Percentiles rank a stretch among this genome's conserved stretches.
Evolutionary conservation across 1,139 yeast genomes (phyloP).

Genomic region (Nakaseomyces delphensis): DNA sequence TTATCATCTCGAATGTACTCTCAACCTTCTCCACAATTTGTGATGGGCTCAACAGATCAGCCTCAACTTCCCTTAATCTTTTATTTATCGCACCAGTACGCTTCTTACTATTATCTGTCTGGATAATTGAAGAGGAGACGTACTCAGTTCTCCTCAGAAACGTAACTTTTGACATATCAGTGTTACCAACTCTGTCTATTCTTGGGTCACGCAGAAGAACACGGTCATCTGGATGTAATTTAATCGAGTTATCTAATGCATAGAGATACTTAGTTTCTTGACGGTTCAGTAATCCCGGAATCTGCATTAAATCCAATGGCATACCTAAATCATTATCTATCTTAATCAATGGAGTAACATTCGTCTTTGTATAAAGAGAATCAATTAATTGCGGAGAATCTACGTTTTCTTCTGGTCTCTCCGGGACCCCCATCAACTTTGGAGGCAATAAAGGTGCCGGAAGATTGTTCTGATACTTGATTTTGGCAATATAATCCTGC

Average conservation of each 20-base stretch:
- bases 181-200: slow-evolving; percentile 46
- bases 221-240: slow-evolving; percentile 69
- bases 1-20: slow-evolving; percentile 58
- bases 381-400: slow-evolving; percentile 60
- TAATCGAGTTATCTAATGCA: slow-evolving; percentile 32
- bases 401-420: slow-evolving; percentile 38
- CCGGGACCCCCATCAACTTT: slow-evolving; percentile 53
- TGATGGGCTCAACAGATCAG: slow-evolving; percentile 19
- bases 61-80: slow-evolving; percentile 16
- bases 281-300: slow-evolving; percentile 61
- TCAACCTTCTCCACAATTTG: slow-evolving; percentile 45
- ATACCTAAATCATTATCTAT: slow-evolving; percentile 72
- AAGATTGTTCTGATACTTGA: slow-evolving; percentile 74
- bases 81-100: slow-evolving; percentile 9
- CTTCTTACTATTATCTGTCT: slow-evolving; percentile 15
- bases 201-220: slow-evolving; percentile 71
- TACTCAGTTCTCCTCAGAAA: slow-evolving; percentile 93
- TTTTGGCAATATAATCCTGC: slow-evolving; percentile 84
- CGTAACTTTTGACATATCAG: slow-evolving; percentile 50
- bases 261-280: slow-evolving; percentile 45
- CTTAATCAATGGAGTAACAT: slow-evolving; percentile 56
- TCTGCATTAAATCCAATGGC: slow-evolving; percentile 62
- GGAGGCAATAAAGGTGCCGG: slow-evolving; percentile 97
- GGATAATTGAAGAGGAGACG: slow-evolving; percentile 35
- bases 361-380: slow-evolving; percentile 68